phyloP scores from a whole-genome alignment of 2,329 filamentous ascomycete genomes.

The Aureobasidium sp. region DNA sequence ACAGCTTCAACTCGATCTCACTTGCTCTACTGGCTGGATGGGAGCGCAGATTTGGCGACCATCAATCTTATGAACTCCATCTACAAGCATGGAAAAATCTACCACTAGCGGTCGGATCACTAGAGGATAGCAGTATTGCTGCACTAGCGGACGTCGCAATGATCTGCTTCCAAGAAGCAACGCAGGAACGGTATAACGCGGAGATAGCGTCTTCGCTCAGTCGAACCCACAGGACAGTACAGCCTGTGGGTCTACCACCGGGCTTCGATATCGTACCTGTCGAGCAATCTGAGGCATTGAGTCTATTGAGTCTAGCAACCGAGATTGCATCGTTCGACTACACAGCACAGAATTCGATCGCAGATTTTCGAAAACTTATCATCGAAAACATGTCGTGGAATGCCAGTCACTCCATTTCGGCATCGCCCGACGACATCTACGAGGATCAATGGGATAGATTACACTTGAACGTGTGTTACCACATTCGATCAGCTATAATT shows the following conservation, averaged over 20 bases:
- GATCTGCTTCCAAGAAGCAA: conserved; percentile 25
- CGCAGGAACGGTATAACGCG: conserved; percentile 19
- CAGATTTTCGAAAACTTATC: conserved; percentile 21
- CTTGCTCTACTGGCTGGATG: conserved; percentile 30
- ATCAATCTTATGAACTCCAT: conserved; percentile 26
- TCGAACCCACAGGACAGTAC: conserved; percentile 1
- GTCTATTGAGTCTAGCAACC: conserved; percentile 23
- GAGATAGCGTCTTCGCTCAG: not conserved
- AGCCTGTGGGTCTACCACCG: conserved; percentile 10
- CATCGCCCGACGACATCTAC: conserved; percentile 18
- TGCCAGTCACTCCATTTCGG: conserved; percentile 24
- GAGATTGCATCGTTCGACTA: conserved; percentile 17
- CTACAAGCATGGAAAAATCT: conserved; percentile 27
- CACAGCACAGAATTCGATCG: not conserved
- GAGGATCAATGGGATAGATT: conserved; percentile 26
- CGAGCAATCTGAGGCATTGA: conserved; percentile 24
- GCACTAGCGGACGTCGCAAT: conserved; percentile 27
- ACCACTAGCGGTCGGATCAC: conserved; percentile 21
- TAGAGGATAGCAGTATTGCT: conserved; percentile 26
- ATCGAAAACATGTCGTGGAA: conserved; percentile 28
- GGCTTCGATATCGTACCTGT: conserved; percentile 26
- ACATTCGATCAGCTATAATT: conserved; percentile 27
- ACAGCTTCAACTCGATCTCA: conserved; percentile 26
- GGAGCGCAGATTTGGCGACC: conserved; percentile 30
- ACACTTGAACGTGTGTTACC: conserved; percentile 27